Conservation (phyloP, 2,329 filamentous ascomycete genomes). For the Chaetomium olivaceum region DNA sequence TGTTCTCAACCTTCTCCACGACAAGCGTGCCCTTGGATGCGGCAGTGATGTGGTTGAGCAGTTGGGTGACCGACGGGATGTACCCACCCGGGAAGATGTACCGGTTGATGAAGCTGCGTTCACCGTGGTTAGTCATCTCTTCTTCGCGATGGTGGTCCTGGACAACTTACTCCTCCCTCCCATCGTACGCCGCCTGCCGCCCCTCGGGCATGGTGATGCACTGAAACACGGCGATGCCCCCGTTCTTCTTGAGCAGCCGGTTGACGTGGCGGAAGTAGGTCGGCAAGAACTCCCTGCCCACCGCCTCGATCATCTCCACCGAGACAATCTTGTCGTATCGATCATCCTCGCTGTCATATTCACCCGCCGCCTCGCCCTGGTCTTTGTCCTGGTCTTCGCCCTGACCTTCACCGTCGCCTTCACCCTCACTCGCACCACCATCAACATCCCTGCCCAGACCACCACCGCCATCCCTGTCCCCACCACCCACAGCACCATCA, state of each 20-base stretch:
- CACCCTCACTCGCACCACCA: background rate
- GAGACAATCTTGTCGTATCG: slow-evolving; percentile 71
- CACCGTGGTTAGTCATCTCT: background rate
- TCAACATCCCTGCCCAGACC: no score
- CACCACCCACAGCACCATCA: no score
- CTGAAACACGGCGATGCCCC: slow-evolving; percentile 70
- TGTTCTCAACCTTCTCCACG: slow-evolving; percentile 68
- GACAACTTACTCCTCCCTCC: slow-evolving; percentile 58
- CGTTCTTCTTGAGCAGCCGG: slow-evolving; percentile 62
- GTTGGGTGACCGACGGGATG: slow-evolving; percentile 58
- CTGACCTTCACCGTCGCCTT: background rate
- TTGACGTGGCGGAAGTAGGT: slow-evolving; percentile 69
- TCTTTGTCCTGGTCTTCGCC: no score
- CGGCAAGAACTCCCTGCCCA: slow-evolving; percentile 65
- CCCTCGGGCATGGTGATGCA: slow-evolving; percentile 76
- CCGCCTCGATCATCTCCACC: slow-evolving; percentile 77
- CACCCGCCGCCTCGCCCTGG: no score
- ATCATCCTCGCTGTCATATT: slow-evolving; percentile 35
- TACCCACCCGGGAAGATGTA: slow-evolving; percentile 82
- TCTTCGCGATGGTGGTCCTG: background rate
- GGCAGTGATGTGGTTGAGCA: slow-evolving; percentile 59
- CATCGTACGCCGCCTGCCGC: slow-evolving; percentile 65
- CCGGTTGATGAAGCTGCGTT: slow-evolving; percentile 63
- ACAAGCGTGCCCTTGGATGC: slow-evolving; percentile 64
- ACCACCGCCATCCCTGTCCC: no score